These are phyloP conservation scores for Pichia exigua DNA, from an alignment of 805 yeast genomes.

Conservation along the genomic window DNA sequence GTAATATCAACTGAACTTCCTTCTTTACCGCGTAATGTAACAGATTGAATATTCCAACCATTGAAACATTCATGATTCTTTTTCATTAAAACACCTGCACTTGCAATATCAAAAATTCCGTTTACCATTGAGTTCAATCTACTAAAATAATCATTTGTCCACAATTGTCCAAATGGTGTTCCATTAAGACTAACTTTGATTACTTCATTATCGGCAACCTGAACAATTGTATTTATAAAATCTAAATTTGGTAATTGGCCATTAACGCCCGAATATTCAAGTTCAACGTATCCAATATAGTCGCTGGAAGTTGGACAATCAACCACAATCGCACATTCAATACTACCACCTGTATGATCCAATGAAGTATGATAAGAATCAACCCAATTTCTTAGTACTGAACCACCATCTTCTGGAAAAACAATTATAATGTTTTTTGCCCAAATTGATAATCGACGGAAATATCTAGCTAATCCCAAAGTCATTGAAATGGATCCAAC, in stretches of 20 bases:
- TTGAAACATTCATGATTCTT: slow-evolving; percentile 87
- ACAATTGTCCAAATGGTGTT: slow-evolving; percentile 38
- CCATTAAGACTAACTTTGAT: slow-evolving; percentile 62
- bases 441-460: slow-evolving; percentile 86
- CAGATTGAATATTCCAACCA: slow-evolving; percentile 92
- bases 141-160: slow-evolving; percentile 40
- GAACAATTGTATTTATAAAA: slow-evolving; percentile 72
- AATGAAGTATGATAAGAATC: slow-evolving; percentile 83
- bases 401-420: slow-evolving; percentile 62
- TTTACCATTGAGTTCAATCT: slow-evolving; percentile 51
- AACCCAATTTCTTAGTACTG: slow-evolving; percentile 79
- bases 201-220: slow-evolving; percentile 68
- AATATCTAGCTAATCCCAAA: slow-evolving; percentile 68
- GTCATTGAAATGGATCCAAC: slow-evolving; percentile 74
- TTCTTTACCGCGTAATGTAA: slow-evolving; percentile 62
- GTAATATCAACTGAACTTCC: slow-evolving; percentile 66
- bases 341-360: slow-evolving; percentile 86
- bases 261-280: slow-evolving; percentile 79
- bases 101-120: slow-evolving; percentile 63
- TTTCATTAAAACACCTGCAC: slow-evolving; percentile 50
- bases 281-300: slow-evolving; percentile 63
- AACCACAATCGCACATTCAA: slow-evolving; percentile 81
- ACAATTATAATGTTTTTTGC: slow-evolving; percentile 88
- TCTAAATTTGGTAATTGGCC: slow-evolving; percentile 96
- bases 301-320: slow-evolving; percentile 65